These are phyloP conservation scores for Cordyceps pruinosa DNA, from an alignment of 2,329 filamentous ascomycete species.

Conservation along the genomic window DNA sequence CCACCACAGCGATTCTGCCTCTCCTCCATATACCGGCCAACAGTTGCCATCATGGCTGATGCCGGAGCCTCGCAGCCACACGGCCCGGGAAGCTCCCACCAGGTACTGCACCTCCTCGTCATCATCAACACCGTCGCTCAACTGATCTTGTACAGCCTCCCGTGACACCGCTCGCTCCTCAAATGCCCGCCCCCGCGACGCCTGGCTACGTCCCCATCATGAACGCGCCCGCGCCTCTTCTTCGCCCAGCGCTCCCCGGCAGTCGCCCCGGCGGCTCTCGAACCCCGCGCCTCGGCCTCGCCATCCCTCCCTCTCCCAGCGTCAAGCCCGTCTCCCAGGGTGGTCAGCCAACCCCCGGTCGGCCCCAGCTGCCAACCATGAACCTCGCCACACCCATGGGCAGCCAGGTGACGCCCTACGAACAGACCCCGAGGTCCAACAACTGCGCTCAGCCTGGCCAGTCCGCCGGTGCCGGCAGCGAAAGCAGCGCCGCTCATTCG, in stretches of 20 bases:
- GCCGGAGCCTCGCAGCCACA: constrained; percentile 19
- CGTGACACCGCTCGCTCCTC: constrained; percentile 18
- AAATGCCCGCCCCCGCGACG: constrained; percentile 23
- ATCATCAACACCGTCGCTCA: not conserved
- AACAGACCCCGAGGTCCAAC: constrained; percentile 47
- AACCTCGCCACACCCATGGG: constrained; percentile 86
- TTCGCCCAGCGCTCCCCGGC: constrained; percentile 76
- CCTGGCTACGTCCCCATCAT: constrained; percentile 47
- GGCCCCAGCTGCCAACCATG: constrained; percentile 65
- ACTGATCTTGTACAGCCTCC: constrained; percentile 1
- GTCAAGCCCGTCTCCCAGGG: constrained; percentile 61
- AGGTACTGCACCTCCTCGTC: constrained; percentile 9
- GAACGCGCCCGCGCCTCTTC: constrained; percentile 71
- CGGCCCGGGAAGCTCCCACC: constrained; percentile 9
- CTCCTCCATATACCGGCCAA: constrained; percentile 10
- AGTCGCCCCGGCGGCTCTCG: constrained; percentile 55
- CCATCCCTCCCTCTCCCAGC: constrained; percentile 83
- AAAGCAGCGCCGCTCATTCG: constrained; percentile 72
- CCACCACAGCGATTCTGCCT: not conserved
- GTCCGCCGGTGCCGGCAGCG: constrained; percentile 70
- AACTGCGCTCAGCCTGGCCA: constrained; percentile 49
- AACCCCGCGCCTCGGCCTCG: constrained; percentile 74
- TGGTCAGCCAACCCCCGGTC: constrained; percentile 26
- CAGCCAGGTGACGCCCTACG: constrained; percentile 65
- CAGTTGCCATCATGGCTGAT: constrained; percentile 21